Conservation (phyloP, 2,329 filamentous ascomycete species). For the Hypoxylon sp. region DNA sequence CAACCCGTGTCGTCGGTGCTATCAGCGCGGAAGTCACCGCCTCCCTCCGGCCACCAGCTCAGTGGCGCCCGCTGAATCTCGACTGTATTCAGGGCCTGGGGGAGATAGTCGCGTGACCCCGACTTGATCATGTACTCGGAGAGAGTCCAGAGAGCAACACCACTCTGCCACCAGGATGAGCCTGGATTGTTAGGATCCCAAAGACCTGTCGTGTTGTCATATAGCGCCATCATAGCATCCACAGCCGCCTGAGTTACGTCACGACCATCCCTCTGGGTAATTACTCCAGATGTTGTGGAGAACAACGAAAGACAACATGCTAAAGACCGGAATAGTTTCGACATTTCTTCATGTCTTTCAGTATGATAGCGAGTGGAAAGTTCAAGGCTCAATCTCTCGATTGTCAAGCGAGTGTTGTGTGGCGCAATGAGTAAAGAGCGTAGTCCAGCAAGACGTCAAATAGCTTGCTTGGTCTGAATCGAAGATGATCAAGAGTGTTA, state of each 20-base stretch:
- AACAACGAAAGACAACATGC: conserved; percentile 24
- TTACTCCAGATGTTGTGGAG: conserved; percentile 2
- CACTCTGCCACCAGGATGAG: conserved; percentile 59
- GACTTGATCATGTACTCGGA: conserved; percentile 55
- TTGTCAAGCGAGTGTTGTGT: conserved; percentile 5
- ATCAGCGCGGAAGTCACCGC: conserved; percentile 56
- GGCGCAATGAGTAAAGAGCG: background rate
- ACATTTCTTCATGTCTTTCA: conserved; percentile 24
- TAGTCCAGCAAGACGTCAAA: background rate
- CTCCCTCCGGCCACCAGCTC: conserved; percentile 55
- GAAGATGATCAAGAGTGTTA: background rate
- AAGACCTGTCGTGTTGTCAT: conserved; percentile 53
- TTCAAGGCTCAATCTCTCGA: background rate
- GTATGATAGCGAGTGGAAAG: background rate
- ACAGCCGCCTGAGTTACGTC: conserved; percentile 45
- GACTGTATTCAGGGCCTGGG: conserved; percentile 51
- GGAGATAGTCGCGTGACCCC: conserved; percentile 50
- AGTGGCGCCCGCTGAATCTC: conserved; percentile 53
- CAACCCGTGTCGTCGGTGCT: conserved; percentile 63
- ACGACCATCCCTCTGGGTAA: conserved; percentile 13
- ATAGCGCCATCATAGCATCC: conserved; percentile 54
- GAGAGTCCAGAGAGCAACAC: conserved; percentile 54
- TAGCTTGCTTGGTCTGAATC: conserved; percentile 6
- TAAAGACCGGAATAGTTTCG: conserved; percentile 9
- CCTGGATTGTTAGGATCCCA: conserved; percentile 54